Evolutionary conservation across 768 basidiomycete genomes (phyloP).

Genomic region (Suillus spraguei): DNA sequence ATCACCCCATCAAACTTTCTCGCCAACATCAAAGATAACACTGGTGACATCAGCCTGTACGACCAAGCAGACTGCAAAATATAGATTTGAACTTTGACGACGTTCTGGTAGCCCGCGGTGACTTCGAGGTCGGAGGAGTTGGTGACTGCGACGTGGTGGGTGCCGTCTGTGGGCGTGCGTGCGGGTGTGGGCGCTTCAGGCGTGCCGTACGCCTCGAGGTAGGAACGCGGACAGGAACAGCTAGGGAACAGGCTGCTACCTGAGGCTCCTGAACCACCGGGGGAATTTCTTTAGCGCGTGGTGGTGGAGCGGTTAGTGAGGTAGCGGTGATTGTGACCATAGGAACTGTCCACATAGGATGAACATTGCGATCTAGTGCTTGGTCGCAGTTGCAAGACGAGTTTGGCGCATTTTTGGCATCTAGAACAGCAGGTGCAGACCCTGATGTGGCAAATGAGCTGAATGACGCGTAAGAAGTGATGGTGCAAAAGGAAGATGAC

Average conservation of each 20-base stretch:
- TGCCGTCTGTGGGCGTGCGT: constrained; percentile 31
- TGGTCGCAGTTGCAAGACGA: neutral
- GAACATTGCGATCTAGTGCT: constrained; percentile 11
- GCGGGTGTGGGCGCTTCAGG: constrained; percentile 16
- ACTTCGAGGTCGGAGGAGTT: neutral
- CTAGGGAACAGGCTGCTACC: neutral
- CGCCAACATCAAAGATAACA: neutral
- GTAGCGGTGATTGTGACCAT: constrained; percentile 24
- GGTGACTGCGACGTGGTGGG: neutral
- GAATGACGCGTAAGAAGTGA: constrained; percentile 9
- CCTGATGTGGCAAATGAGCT: constrained; percentile 1
- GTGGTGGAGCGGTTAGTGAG: neutral
- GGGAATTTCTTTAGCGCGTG: neutral
- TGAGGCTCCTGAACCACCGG: constrained; percentile 5
- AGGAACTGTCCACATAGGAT: constrained; percentile 34
- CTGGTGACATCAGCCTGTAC: neutral
- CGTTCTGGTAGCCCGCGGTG: neutral
- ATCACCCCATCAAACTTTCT: constrained; percentile 4
- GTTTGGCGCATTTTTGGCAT: neutral
- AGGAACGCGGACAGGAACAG: neutral
- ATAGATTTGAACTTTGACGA: constrained; percentile 2
- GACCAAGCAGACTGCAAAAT: neutral
- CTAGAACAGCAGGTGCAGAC: neutral
- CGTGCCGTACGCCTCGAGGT: constrained; percentile 3
- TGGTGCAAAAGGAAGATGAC: constrained; percentile 3